Percentiles rank a stretch among this genome's conserved stretches.
Evolutionary conservation across 2,329 filamentous ascomycete species (phyloP).

Genomic region (Cyanodermella asteris): DNA sequence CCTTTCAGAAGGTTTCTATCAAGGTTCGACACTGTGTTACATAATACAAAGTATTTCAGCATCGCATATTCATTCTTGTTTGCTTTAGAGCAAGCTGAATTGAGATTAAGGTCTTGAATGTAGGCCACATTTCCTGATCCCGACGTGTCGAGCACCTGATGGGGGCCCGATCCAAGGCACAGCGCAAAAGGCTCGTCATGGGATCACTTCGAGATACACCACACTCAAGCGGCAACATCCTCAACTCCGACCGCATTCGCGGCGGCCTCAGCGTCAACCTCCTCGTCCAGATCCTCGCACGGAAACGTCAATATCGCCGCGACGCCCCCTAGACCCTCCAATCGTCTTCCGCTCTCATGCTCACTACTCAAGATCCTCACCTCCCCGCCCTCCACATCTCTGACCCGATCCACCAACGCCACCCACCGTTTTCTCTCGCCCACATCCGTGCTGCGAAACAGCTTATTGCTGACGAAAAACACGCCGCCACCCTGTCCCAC

Average conservation of each 20-base stretch:
- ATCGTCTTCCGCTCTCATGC: conserved; percentile 73
- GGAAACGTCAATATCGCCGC: conserved; percentile 84
- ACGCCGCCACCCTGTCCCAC: conserved; percentile 72
- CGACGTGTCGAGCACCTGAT: no score
- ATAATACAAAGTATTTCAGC: no score
- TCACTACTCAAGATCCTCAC: conserved; percentile 76
- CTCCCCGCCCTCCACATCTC: conserved; percentile 59
- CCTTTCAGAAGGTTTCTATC: no score
- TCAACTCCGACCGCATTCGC: not conserved
- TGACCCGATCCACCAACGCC: conserved; percentile 66
- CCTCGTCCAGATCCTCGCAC: conserved; percentile 57
- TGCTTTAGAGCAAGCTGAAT: no score
- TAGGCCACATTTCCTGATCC: no score
- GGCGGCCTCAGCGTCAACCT: conserved; percentile 17
- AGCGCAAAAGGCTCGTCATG: no score
- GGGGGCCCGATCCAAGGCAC: no score
- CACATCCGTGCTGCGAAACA: conserved; percentile 71
- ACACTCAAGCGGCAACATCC: no score
- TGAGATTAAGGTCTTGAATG: no score
- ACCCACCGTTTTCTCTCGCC: conserved; percentile 62
- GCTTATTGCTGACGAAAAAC: conserved; percentile 63
- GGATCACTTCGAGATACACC: no score
- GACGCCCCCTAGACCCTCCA: conserved; percentile 68
- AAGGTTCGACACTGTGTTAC: no score
- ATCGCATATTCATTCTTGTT: no score